Evolutionary conservation across 1,139 yeast species (phyloP).

Genomic region (Saccharomyces pastorianus): DNA sequence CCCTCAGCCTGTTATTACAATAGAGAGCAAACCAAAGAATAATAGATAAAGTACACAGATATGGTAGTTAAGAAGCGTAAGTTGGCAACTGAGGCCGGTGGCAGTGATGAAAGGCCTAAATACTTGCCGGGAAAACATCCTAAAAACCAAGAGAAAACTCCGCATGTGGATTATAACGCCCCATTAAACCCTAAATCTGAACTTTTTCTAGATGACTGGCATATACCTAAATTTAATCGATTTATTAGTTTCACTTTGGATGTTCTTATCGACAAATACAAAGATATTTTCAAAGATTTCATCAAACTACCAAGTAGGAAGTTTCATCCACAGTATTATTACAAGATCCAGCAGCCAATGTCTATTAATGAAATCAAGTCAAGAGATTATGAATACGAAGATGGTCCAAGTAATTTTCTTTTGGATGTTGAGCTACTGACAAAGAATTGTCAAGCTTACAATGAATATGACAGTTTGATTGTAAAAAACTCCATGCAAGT

Average conservation of each 20-base stretch:
- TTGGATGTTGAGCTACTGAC: slow-evolving; percentile 49
- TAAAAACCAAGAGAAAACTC: slow-evolving; percentile 16
- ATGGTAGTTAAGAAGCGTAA: slow-evolving; percentile 27
- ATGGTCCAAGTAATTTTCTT: slow-evolving; percentile 35
- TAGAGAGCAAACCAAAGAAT: background rate
- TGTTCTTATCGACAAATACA: slow-evolving; percentile 27
- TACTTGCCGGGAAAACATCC: slow-evolving; percentile 31
- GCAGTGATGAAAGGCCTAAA: slow-evolving; percentile 7
- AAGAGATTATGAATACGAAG: slow-evolving; percentile 36
- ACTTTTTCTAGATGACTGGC: slow-evolving; percentile 27
- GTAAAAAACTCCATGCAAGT: slow-evolving; percentile 46
- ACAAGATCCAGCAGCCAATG: slow-evolving; percentile 55
- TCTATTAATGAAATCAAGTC: slow-evolving; percentile 56
- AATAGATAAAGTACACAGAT: background rate
- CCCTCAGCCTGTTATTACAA: background rate
- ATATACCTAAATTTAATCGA: slow-evolving; percentile 29
- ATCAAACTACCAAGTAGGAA: slow-evolving; percentile 65
- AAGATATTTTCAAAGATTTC: slow-evolving; percentile 46
- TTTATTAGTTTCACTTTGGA: slow-evolving; percentile 30
- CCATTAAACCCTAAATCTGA: slow-evolving; percentile 29
- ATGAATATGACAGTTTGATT: slow-evolving; percentile 54
- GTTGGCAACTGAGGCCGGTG: slow-evolving; percentile 15
- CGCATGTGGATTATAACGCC: slow-evolving; percentile 22
- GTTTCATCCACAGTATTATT: slow-evolving; percentile 75
- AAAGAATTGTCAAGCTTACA: slow-evolving; percentile 54